Evolutionary conservation across 1,284 basidiomycete species (phyloP).

Genomic region (Xerocomus amazonicus): DNA sequence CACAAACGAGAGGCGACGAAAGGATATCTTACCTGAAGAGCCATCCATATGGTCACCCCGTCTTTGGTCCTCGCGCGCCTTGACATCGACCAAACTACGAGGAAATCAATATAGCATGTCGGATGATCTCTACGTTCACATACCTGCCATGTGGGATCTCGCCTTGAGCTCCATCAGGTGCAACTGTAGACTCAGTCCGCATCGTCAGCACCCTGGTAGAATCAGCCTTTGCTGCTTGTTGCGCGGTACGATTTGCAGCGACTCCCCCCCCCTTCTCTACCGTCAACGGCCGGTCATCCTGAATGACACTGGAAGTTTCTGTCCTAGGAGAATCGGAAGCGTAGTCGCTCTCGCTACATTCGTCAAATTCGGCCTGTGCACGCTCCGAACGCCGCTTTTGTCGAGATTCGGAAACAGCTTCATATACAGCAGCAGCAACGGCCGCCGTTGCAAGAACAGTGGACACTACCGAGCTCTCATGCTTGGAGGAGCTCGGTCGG

Average conservation of each 20-base stretch:
- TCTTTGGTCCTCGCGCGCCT: not conserved
- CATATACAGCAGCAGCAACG: conserved; percentile 11
- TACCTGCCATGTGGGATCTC: not conserved
- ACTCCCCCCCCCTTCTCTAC: not conserved
- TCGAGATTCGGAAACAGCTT: conserved; percentile 8
- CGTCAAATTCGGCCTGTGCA: not conserved
- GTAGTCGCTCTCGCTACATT: not conserved
- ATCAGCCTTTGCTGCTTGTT: not conserved
- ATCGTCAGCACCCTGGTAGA: not conserved
- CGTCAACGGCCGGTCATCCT: not conserved
- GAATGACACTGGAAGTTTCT: not conserved
- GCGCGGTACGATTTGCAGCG: not conserved
- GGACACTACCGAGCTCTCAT: conserved; percentile 10
- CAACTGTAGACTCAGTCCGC: not conserved
- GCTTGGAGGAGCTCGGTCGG: conserved; percentile 1
- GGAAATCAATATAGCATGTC: no score
- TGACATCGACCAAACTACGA: not conserved
- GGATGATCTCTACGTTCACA: not conserved
- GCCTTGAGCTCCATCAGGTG: not conserved
- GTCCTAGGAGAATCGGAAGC: not conserved
- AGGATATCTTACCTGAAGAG: not conserved
- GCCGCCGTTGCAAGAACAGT: conserved; percentile 10
- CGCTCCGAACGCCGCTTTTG: conserved; percentile 4
- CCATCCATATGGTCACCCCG: not conserved
- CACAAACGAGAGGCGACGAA: not conserved